Percentiles rank a stretch among this genome's conserved stretches.
These are phyloP conservation scores for Pseudozyma sp. DNA, from an alignment of 1,284 basidiomycete genomes.

Conservation along the genomic window DNA sequence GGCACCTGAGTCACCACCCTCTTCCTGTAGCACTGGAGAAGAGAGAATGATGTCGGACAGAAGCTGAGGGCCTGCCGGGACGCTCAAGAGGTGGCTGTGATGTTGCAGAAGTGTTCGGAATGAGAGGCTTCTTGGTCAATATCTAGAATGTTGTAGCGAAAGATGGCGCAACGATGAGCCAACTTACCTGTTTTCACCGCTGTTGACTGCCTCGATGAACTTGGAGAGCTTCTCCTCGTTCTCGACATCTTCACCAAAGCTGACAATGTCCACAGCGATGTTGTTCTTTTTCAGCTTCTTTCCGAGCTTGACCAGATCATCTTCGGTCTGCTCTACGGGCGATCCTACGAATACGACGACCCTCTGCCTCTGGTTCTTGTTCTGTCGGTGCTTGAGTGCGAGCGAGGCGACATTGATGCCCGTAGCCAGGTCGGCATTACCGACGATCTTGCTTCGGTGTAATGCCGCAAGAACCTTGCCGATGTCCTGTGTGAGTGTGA, in stretches of 20 bases:
- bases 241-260: conserved; percentile 75
- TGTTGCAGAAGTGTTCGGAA: not conserved
- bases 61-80: conserved; percentile 80
- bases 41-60: conserved; percentile 85
- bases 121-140: not conserved
- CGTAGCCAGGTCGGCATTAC: conserved; percentile 84
- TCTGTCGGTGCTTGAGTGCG: conserved; percentile 95
- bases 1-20: conserved; percentile 72
- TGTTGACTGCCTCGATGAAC: conserved; percentile 82
- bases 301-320: conserved; percentile 77
- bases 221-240: conserved; percentile 76
- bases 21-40: conserved; percentile 85
- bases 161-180: not conserved
- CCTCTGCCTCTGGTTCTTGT: conserved; percentile 96
- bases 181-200: conserved; percentile 82
- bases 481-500: conserved; percentile 92
- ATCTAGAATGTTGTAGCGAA: not conserved
- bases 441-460: conserved; percentile 80
- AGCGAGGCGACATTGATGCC: conserved; percentile 88
- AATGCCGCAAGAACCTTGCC: conserved; percentile 88
- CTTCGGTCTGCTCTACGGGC: conserved; percentile 71
- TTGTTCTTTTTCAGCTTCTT: conserved; percentile 99
- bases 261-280: conserved; percentile 90
- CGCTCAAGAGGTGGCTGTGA: conserved; percentile 78
- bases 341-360: conserved; percentile 93